Base-by-base conservation (phyloP, 2,329 filamentous ascomycete species). In the Erysiphe pulchra region DNA sequence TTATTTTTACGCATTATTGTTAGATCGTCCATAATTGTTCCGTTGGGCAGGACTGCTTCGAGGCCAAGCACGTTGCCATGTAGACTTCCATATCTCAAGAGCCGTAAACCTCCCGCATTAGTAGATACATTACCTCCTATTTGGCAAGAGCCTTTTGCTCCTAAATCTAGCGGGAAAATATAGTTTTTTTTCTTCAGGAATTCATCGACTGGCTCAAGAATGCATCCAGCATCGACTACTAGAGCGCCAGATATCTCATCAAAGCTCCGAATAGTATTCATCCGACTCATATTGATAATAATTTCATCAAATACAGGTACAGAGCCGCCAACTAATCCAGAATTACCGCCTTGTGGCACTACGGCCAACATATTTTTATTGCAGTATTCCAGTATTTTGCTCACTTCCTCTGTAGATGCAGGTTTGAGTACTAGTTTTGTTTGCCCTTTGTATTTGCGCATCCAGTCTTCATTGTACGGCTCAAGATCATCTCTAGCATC, bases 261-360 rank as follows among this genome's bases (percentile, higher is more conserved):
- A 56, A 98, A 95, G 2, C 79, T 85, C 55, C 80, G 73, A 50
- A 98, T 86, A 56, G 75, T 65, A 67, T 92, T 92, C 84, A 98
- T 90, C 51, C 84, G 80, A 52, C 74, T 71, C 60, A 90, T 76
- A 62, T 78, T 93, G 65, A 98, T 71, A 55, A 98, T 81, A 54
- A 98, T 93, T 68, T 98, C 92, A 60, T 98, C 92, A 59, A 95
- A 98, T 17, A 98, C 85, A 1, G 92, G 90, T 28, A 98, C 82
- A 0, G 84, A 92, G 43, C 90, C 90, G 47, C 90, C 92, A 1
- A 98, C 90, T 32, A 98, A 70, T 7, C 90, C 92, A 2, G 90
- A 93, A 62, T 98, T 98, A 47, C 90, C 90, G 52, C 92, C 92
- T 63, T 98, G 90, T 0, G 90, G 90, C 39, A 95, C 90, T 2